Percentiles rank a stretch among this genome's conserved stretches.
Conservation (phyloP, 768 basidiomycete genomes). For the Naganishia vaughanmartiniae region DNA sequence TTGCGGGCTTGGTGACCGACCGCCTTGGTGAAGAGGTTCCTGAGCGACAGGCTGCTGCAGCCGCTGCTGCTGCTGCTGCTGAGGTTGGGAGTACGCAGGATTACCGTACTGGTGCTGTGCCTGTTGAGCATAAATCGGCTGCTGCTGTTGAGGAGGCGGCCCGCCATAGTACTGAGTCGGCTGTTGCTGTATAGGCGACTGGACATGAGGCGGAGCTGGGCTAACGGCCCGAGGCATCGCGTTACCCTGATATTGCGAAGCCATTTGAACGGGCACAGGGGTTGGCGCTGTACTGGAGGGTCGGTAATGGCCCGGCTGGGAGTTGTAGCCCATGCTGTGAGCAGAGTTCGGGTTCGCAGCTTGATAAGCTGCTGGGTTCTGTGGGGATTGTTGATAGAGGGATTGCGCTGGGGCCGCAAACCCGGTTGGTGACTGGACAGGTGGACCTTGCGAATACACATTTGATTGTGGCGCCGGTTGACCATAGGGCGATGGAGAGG, state of each 20-base stretch:
- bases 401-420: constrained; percentile 1
- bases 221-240: background rate
- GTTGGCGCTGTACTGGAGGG: constrained; percentile 12
- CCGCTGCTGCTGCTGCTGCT: constrained; percentile 47
- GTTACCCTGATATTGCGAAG: constrained; percentile 9
- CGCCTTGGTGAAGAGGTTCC: constrained; percentile 9
- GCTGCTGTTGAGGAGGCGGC: constrained; percentile 30
- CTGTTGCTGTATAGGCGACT: constrained; percentile 8
- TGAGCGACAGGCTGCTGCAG: constrained; percentile 7
- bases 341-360: background rate
- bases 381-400: background rate
- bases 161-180: constrained; percentile 20
- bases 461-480: background rate
- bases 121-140: constrained; percentile 16
- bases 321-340: background rate
- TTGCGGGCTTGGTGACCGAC: constrained; percentile 39
- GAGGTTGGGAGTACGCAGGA: constrained; percentile 52
- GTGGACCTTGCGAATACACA: background rate
- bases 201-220: constrained; percentile 22
- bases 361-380: background rate
- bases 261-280: constrained; percentile 14
- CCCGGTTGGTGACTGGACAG: constrained; percentile 7
- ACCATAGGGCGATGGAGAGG: constrained; percentile 8
- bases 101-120: constrained; percentile 33
- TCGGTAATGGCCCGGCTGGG: constrained; percentile 9